Conservation (phyloP, 768 basidiomycete genomes). For the Candolleomyces eurysporus region DNA sequence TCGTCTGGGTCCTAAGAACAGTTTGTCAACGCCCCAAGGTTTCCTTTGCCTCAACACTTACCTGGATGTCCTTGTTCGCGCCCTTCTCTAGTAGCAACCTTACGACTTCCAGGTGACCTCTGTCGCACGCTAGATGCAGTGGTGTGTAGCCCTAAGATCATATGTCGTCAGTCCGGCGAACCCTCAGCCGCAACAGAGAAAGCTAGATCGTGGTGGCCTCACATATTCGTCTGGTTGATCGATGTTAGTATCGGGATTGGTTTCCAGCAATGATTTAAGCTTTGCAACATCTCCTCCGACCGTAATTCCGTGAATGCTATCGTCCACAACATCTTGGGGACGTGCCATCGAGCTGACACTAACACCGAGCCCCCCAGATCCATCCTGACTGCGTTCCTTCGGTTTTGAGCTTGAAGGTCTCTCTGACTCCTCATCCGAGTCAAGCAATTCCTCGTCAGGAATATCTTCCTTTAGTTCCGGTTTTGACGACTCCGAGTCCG, state of each 20-base stretch:
- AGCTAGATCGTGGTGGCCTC: slow-evolving; percentile 24
- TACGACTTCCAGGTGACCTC: slow-evolving; percentile 63
- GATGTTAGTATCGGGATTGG: slow-evolving; percentile 44
- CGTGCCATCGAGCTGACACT: slow-evolving; percentile 59
- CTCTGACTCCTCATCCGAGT: slow-evolving; percentile 26
- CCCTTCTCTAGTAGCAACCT: slow-evolving; percentile 59
- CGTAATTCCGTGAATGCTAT: slow-evolving; percentile 60
- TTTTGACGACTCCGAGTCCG: not conserved
- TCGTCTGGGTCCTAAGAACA: slow-evolving; percentile 61
- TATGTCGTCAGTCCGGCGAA: not conserved
- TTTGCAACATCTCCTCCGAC: slow-evolving; percentile 51
- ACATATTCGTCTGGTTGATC: slow-evolving; percentile 75
- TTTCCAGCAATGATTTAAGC: slow-evolving; percentile 42
- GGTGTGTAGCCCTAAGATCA: slow-evolving; percentile 77
- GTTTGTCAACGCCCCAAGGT: no score
- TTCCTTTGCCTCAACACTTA: slow-evolving; percentile 21
- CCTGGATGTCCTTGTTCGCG: slow-evolving; percentile 65
- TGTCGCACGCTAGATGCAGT: slow-evolving; percentile 82
- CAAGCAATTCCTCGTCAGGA: not conserved
- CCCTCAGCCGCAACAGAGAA: slow-evolving; percentile 1
- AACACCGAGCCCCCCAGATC: slow-evolving; percentile 52
- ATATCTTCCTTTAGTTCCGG: not conserved
- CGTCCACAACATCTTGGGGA: slow-evolving; percentile 32
- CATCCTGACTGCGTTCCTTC: slow-evolving; percentile 25
- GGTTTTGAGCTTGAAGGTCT: slow-evolving; percentile 39